phyloP scores from a whole-genome alignment of 768 basidiomycete species.

The Neoboletus subvelutipes region DNA sequence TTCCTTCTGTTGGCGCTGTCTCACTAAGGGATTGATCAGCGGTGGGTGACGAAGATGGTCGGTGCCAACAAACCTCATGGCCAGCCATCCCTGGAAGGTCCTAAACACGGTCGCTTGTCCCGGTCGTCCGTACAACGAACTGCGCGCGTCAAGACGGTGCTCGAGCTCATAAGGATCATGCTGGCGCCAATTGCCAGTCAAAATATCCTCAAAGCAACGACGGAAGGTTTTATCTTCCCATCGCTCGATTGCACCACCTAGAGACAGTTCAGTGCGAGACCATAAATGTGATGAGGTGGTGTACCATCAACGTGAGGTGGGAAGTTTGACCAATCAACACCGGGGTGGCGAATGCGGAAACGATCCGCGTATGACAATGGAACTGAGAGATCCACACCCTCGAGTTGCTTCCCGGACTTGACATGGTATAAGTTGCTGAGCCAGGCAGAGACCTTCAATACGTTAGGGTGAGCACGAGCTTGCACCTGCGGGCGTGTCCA shows the following conservation, averaged over 20 bases:
- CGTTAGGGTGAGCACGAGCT: slow-evolving; percentile 66
- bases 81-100: slow-evolving; percentile 79
- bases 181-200: slow-evolving; percentile 58
- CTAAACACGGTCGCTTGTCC: slow-evolving; percentile 55
- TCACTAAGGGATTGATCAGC: slow-evolving; percentile 39
- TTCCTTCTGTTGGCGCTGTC: slow-evolving; percentile 69
- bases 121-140: slow-evolving; percentile 59
- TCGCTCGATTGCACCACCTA: slow-evolving; percentile 73
- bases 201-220: slow-evolving; percentile 59
- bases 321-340: slow-evolving; percentile 52
- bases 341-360: slow-evolving; percentile 71
- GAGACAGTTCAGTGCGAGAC: not conserved
- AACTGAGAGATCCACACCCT: slow-evolving; percentile 58
- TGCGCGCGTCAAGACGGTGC: slow-evolving; percentile 57
- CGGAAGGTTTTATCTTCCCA: slow-evolving; percentile 66
- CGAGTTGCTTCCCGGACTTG: slow-evolving; percentile 36
- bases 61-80: slow-evolving; percentile 50
- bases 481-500: slow-evolving; percentile 60
- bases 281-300: slow-evolving; percentile 23
- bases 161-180: slow-evolving; percentile 69
- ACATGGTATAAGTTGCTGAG: slow-evolving; percentile 63
- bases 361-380: slow-evolving; percentile 73
- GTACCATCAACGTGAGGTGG: slow-evolving; percentile 54
- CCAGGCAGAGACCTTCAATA: slow-evolving; percentile 56
- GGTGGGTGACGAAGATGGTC: not conserved